Evolutionary conservation across 2,329 filamentous ascomycete genomes (phyloP).

Genomic region (Xylaria arbuscula): DNA sequence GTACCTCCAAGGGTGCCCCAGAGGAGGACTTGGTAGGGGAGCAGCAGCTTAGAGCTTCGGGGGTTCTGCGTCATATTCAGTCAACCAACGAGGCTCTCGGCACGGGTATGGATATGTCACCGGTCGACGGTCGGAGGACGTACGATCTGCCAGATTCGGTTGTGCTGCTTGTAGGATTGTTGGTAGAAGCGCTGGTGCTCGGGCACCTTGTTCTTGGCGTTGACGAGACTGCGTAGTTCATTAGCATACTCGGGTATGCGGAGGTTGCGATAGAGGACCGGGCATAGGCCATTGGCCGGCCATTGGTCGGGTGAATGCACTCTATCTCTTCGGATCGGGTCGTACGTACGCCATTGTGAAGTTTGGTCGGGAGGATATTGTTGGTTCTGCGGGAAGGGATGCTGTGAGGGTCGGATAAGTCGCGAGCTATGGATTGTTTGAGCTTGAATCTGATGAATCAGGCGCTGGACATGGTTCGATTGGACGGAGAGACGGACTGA

Average conservation of each 20-base stretch:
- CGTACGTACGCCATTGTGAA: constrained; percentile 49
- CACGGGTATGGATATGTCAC: neutral
- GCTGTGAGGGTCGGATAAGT: constrained; percentile 10
- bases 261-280: constrained; percentile 13
- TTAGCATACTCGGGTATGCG: constrained; percentile 46
- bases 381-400: constrained; percentile 18
- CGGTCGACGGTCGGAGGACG: constrained; percentile 50
- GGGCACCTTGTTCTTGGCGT: constrained; percentile 81
- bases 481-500: constrained; percentile 31
- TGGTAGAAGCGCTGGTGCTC: constrained; percentile 81
- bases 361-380: constrained; percentile 33
- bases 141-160: constrained; percentile 83
- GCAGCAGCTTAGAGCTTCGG: constrained; percentile 72
- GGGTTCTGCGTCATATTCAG: constrained; percentile 62
- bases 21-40: constrained; percentile 74
- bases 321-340: neutral
- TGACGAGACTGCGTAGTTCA: constrained; percentile 62
- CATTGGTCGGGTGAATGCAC: neutral
- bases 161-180: constrained; percentile 73
- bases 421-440: constrained; percentile 43
- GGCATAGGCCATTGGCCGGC: constrained; percentile 37
- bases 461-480: constrained; percentile 37
- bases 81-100: constrained; percentile 39
- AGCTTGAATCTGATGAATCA: constrained; percentile 40
- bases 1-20: constrained; percentile 72